Evolutionary conservation across 2,329 filamentous ascomycete species (phyloP).

Genomic region (Paraphoma chrysanthemicola): DNA sequence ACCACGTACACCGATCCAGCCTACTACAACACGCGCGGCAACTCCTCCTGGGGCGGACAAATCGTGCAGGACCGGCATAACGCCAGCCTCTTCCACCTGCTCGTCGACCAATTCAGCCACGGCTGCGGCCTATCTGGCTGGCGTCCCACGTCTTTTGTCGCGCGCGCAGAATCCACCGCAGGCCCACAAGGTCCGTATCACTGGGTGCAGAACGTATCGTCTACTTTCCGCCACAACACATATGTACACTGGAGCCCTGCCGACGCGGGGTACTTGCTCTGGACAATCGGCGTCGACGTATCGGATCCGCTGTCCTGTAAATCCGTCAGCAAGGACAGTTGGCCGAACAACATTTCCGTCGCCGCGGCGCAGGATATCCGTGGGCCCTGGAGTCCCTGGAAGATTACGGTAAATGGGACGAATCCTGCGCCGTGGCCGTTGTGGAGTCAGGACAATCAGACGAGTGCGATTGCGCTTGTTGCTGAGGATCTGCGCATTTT

Average conservation of each 20-base stretch:
- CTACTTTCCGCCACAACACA: conserved; percentile 57
- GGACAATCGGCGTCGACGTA: conserved; percentile 53
- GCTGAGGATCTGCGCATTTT: conserved; percentile 50
- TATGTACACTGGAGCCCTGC: conserved; percentile 54
- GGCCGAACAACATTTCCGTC: conserved; percentile 29
- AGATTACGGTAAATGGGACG: conserved; percentile 40
- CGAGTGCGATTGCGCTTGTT: conserved; percentile 39
- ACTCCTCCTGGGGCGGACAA: conserved; percentile 58
- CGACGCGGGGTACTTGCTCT: conserved; percentile 55
- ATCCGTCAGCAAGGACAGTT: conserved; percentile 6
- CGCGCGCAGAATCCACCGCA: conserved; percentile 54
- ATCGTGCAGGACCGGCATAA: conserved; percentile 55
- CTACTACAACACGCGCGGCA: conserved; percentile 33
- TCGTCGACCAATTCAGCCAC: conserved; percentile 55
- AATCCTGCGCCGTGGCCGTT: conserved; percentile 54
- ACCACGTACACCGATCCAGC: conserved; percentile 35
- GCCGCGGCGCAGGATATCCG: conserved; percentile 15
- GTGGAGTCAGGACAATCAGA: conserved; percentile 35
- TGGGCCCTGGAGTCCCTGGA: conserved; percentile 20
- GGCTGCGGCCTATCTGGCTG: conserved; percentile 58
- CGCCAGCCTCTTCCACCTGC: conserved; percentile 52
- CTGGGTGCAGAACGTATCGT: conserved; percentile 50
- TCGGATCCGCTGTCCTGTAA: conserved; percentile 26
- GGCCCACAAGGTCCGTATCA: conserved; percentile 56
- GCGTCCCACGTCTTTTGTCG: conserved; percentile 55